Evolutionary conservation across 2,329 filamentous ascomycete genomes (phyloP).

Genomic region (Penicillium sp.): DNA sequence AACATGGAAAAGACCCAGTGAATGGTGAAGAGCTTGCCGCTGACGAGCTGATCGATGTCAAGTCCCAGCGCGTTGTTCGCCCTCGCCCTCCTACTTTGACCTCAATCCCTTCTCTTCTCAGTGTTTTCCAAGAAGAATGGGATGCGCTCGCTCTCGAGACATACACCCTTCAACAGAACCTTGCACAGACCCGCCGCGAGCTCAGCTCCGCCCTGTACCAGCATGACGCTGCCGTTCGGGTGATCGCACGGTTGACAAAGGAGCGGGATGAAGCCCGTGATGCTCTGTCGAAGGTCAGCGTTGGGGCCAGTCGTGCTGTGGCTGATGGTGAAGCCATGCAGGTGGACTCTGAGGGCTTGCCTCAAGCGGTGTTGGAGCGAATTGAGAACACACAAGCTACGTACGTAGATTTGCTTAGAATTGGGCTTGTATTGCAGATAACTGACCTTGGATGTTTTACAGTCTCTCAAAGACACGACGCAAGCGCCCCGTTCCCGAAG

Average conservation of each 20-base stretch:
- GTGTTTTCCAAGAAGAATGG: conserved; percentile 98
- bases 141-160: conserved; percentile 89
- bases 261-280: conserved; percentile 92
- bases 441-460: conserved; percentile 17
- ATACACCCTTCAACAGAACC: conserved; percentile 85
- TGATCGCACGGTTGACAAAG: conserved; percentile 86
- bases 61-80: conserved; percentile 78
- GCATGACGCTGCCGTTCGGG: conserved; percentile 92
- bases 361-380: conserved; percentile 68
- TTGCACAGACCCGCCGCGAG: conserved; percentile 88
- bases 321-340: conserved; percentile 83
- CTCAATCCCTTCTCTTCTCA: conserved; percentile 90
- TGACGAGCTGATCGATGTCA: conserved; percentile 86
- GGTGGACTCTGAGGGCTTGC: conserved; percentile 76
- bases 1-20: conserved; percentile 89
- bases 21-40: conserved; percentile 79
- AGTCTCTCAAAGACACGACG: conserved; percentile 86
- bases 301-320: conserved; percentile 57
- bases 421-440: not conserved
- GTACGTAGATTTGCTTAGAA: conserved; percentile 55
- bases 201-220: conserved; percentile 92
- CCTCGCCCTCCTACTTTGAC: conserved; percentile 91
- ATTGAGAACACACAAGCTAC: conserved; percentile 79
- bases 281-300: conserved; percentile 80
- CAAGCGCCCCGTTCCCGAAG: conserved; percentile 82